Base-by-base conservation (phyloP, 1,139 yeast species). In the Hemisphaericaspora subhashii region DNA sequence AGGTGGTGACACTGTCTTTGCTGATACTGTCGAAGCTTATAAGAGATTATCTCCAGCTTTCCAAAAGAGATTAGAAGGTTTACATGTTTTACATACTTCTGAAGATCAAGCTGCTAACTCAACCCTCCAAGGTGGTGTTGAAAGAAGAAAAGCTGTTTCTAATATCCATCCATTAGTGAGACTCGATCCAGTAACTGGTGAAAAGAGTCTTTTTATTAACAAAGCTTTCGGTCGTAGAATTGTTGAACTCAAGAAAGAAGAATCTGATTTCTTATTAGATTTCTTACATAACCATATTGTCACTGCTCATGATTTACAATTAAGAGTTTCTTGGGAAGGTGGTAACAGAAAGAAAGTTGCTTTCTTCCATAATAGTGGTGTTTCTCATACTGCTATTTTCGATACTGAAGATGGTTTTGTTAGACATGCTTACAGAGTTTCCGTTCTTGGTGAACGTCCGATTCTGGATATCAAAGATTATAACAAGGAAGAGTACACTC, bases 31-130 rank as follows among this genome's bases (percentile, higher is more conserved):
- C 45, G 66, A 60, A 37, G 68, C 68, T 5, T 62, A 58, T 48
- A 55, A 48, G 36, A 52, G 66, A 42, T 57, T 62, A 42, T 60
- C 66, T 1, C 66, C 66, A 20, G 42, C 55, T 7, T 51, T 58
- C 42, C 58, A 58, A 45, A 50, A 53, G 42, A 52, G 60, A 41
- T 53, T 61, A 32, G 64, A 60, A 37, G 50, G 57, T 3, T 56
- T 61, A 40, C 59, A 77, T 44, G 87, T 81, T 3, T 59, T 77
- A 32, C 88, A 83, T 57, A 73, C 86, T 5, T 81, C 86, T 1
- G 72, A 63, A 26, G 86, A 82, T 42, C 89, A 83, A 62, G 87
- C 87, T 3, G 60, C 59, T 3, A 78, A 73, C 50, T 58, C 73
- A 11, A 52, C 64, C 38, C 48, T 44, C 18, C 65, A 59, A 39